Evolutionary conservation across 176 grass and related monocot genomes (phyloP).

Genomic region (Bolboschoenus planiculmis): DNA sequence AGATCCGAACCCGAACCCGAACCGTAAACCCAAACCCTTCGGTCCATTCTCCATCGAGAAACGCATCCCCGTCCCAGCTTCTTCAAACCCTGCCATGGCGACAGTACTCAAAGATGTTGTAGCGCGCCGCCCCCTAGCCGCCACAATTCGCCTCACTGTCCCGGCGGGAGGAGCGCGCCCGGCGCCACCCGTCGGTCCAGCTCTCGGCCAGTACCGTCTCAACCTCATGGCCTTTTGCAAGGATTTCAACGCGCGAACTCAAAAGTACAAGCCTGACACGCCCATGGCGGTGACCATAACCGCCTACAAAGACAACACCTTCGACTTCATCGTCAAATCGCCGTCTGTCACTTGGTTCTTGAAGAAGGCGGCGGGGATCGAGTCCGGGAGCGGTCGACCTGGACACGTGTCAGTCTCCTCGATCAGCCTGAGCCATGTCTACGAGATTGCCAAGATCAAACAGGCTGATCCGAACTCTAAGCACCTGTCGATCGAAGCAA

Average conservation of each 20-base stretch:
- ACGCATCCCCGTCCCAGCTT: not conserved
- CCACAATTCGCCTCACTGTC: slow-evolving; percentile 70
- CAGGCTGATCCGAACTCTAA: slow-evolving; percentile 59
- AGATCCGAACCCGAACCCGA: not conserved
- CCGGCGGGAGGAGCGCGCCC: slow-evolving; percentile 68
- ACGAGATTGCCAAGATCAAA: slow-evolving; percentile 85
- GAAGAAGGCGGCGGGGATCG: slow-evolving; percentile 69
- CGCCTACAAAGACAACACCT: slow-evolving; percentile 84
- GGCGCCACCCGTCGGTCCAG: slow-evolving; percentile 68
- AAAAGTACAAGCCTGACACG: slow-evolving; percentile 88
- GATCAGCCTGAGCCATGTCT: slow-evolving; percentile 61
- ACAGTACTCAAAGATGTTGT: slow-evolving; percentile 67
- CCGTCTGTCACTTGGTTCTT: slow-evolving; percentile 78
- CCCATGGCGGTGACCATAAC: slow-evolving; percentile 81
- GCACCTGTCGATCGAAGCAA: slow-evolving; percentile 66
- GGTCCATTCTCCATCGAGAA: not conserved
- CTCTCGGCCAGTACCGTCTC: slow-evolving; percentile 68
- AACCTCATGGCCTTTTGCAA: slow-evolving; percentile 97
- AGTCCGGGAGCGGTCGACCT: slow-evolving; percentile 49
- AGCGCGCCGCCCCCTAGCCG: slow-evolving; percentile 49
- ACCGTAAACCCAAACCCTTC: slow-evolving; percentile 23
- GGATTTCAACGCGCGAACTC: slow-evolving; percentile 93
- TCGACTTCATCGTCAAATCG: slow-evolving; percentile 79
- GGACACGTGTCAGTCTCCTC: slow-evolving; percentile 47
- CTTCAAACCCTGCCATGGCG: slow-evolving; percentile 24